Evolutionary conservation across 345 rosid species (phyloP).

Genomic region (Corymbia maculata): DNA sequence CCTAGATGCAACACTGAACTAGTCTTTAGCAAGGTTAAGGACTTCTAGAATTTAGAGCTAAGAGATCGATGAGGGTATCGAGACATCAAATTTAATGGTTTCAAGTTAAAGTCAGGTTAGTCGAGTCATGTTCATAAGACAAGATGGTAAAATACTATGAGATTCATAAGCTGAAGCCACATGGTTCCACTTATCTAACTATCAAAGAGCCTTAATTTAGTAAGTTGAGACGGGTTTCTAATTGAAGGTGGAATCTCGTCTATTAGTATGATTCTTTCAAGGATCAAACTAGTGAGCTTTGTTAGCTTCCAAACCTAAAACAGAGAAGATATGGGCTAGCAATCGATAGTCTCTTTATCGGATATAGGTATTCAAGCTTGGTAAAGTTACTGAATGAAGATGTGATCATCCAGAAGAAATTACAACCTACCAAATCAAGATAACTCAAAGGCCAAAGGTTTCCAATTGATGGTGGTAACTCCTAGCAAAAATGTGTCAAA

Average conservation of each 20-base stretch:
- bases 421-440: background rate
- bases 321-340: background rate
- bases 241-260: background rate
- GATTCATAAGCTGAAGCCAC: conserved; percentile 1
- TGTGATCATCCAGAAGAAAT: conserved; percentile 1
- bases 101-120: background rate
- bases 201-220: background rate
- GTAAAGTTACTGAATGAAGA: conserved; percentile 4
- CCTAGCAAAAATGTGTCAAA: background rate
- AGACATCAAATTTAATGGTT: background rate
- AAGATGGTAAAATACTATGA: background rate
- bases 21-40: background rate
- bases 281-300: background rate
- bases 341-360: background rate
- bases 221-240: background rate
- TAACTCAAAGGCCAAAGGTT: background rate
- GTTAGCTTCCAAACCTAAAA: background rate
- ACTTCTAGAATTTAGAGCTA: background rate
- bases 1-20: background rate
- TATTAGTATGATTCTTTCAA: background rate
- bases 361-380: background rate
- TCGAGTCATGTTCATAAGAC: background rate
- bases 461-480: background rate
- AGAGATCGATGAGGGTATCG: background rate
- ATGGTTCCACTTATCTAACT: background rate